A percentile compares a stretch with the other conserved stretches of the same genome.
Conservation (phyloP, 106 monocot species). For the Gastrodia elata region DNA sequence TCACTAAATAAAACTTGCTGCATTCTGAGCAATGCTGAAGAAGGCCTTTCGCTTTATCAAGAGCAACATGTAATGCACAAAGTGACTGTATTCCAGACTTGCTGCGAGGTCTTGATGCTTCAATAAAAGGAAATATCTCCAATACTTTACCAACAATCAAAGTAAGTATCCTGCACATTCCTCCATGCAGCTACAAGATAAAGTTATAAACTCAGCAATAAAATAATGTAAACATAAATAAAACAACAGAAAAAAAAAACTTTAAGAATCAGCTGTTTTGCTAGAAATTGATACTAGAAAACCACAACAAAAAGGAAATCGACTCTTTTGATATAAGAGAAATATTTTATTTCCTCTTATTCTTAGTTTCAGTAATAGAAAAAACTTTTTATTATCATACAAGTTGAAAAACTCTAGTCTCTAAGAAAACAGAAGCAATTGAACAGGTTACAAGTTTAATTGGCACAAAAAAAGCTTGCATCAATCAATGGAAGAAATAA, state of each 20-base stretch:
- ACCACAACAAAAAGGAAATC: not conserved
- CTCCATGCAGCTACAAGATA: slow-evolving; percentile 64
- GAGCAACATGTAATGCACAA: slow-evolving; percentile 75
- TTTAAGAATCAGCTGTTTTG: not conserved
- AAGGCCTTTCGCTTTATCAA: slow-evolving; percentile 73
- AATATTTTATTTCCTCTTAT: not conserved
- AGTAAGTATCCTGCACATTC: slow-evolving; percentile 49
- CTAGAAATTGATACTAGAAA: not conserved
- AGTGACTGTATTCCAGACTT: slow-evolving; percentile 83
- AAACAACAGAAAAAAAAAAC: not conserved
- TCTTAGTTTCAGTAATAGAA: not conserved
- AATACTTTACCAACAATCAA: slow-evolving; percentile 53
- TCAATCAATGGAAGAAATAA: not conserved
- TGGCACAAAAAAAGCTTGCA: slow-evolving; percentile 1
- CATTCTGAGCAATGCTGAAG: slow-evolving; percentile 81
- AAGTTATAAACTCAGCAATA: not conserved
- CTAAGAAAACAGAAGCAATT: not conserved
- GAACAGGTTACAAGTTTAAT: not conserved
- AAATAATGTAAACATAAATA: not conserved
- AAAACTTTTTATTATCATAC: not conserved
- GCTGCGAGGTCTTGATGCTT: slow-evolving; percentile 80
- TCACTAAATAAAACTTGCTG: slow-evolving; percentile 91
- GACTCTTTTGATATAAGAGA: not conserved
- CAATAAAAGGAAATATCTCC: slow-evolving; percentile 68
- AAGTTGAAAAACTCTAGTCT: not conserved